Percentiles rank a stretch among this genome's conserved stretches.
phyloP scores from a whole-genome alignment of 2,329 filamentous ascomycete species.

The Ophiostoma sp. region DNA sequence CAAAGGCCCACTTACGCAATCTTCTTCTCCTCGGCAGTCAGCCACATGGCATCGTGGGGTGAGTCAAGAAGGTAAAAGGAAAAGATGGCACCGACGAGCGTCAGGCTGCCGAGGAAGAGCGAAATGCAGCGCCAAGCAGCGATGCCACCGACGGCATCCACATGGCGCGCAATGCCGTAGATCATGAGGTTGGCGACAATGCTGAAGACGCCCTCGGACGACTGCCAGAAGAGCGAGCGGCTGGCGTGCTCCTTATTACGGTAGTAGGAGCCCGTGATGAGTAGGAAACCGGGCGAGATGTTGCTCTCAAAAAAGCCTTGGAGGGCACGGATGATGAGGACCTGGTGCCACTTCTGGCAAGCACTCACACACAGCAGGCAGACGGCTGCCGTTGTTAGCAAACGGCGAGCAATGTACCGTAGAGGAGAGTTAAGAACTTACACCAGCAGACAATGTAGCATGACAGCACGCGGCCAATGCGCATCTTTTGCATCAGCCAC shows the following conservation, averaged over 20 bases:
- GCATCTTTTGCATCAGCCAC: conserved; percentile 30
- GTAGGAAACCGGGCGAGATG: conserved; percentile 37
- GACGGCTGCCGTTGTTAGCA: background rate
- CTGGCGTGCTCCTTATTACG: conserved; percentile 35
- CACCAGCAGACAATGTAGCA: conserved; percentile 32
- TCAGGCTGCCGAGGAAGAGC: background rate
- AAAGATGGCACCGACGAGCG: background rate
- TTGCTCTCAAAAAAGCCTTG: conserved; percentile 38
- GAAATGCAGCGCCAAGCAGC: background rate
- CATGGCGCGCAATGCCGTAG: background rate
- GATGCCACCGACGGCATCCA: background rate
- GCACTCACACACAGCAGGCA: conserved; percentile 36
- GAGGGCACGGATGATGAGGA: conserved; percentile 35
- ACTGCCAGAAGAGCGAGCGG: conserved; percentile 1
- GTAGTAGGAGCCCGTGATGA: conserved; percentile 37
- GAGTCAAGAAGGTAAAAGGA: background rate
- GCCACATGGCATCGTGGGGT: background rate
- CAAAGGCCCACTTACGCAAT: background rate
- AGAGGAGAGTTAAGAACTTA: conserved; percentile 23
- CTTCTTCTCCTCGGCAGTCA: background rate
- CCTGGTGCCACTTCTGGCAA: conserved; percentile 36
- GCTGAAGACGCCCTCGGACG: conserved; percentile 5
- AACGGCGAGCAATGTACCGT: background rate
- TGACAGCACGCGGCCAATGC: conserved; percentile 29
- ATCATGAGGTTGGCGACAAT: conserved; percentile 6